A percentile compares a stretch with the other conserved stretches of the same genome.
phyloP scores from a whole-genome alignment of 1,284 basidiomycete species.

The Ceratobasidium sp. region DNA sequence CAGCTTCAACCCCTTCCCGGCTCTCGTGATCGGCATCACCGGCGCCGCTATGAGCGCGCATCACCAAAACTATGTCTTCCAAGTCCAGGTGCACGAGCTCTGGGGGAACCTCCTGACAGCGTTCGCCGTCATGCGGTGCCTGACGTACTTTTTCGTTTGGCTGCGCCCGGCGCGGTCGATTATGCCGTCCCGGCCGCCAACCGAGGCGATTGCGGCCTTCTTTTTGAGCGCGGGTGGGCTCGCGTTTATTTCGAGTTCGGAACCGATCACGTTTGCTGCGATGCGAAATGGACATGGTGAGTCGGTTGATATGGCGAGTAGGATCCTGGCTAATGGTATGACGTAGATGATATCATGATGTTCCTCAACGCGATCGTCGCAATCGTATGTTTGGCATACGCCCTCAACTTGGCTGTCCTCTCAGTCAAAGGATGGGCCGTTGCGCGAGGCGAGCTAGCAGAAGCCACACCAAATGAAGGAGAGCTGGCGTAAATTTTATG shows the following conservation, averaged over 20 bases:
- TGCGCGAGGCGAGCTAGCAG: slow-evolving; percentile 22
- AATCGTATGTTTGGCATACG: slow-evolving; percentile 83
- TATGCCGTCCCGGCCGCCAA: slow-evolving; percentile 92
- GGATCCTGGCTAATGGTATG: background rate
- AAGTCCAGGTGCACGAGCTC: slow-evolving; percentile 88
- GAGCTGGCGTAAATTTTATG: slow-evolving; percentile 35
- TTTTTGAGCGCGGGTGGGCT: slow-evolving; percentile 89
- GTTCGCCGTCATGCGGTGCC: slow-evolving; percentile 78
- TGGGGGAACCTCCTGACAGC: slow-evolving; percentile 94
- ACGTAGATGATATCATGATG: slow-evolving; percentile 78
- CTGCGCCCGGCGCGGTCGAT: slow-evolving; percentile 75
- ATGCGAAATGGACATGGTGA: slow-evolving; percentile 91
- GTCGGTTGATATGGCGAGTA: slow-evolving; percentile 52
- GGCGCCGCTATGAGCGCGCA: slow-evolving; percentile 97
- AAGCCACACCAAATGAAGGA: slow-evolving; percentile 9
- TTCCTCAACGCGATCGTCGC: slow-evolving; percentile 83
- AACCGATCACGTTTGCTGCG: slow-evolving; percentile 90
- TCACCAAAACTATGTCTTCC: slow-evolving; percentile 88
- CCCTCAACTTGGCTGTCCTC: slow-evolving; percentile 79
- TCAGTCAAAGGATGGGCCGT: slow-evolving; percentile 77
- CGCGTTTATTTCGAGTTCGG: slow-evolving; percentile 90
- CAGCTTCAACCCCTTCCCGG: slow-evolving; percentile 95
- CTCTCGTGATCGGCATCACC: slow-evolving; percentile 91
- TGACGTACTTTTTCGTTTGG: slow-evolving; percentile 97
- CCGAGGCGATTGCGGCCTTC: slow-evolving; percentile 89